These are phyloP conservation scores for Calonectria henricotiae DNA, from an alignment of 2,329 filamentous ascomycete genomes.

Conservation along the genomic window DNA sequence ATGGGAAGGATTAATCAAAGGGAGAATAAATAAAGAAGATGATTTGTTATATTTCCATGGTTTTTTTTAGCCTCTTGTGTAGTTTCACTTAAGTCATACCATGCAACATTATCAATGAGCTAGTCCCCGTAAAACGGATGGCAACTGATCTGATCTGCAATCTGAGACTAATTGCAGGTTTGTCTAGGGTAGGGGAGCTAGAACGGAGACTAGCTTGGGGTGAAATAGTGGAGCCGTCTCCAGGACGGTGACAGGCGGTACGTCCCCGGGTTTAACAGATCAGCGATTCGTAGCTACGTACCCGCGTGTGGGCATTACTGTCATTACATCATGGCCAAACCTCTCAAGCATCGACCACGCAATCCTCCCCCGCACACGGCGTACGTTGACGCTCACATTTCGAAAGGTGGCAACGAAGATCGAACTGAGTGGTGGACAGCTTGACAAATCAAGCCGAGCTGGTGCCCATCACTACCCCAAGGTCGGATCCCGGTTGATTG, in stretches of 20 bases:
- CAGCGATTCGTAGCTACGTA: not conserved
- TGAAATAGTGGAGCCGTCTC: too few relatives aligned
- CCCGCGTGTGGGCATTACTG: not conserved
- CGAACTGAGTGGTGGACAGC: not conserved
- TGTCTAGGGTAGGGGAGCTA: not conserved
- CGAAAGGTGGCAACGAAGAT: conserved; percentile 9
- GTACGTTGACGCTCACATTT: conserved; percentile 27
- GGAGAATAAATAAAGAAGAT: too few relatives aligned
- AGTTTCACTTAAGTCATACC: not conserved
- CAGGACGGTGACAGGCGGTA: too few relatives aligned
- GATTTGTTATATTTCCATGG: not conserved
- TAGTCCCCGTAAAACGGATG: conserved; percentile 3
- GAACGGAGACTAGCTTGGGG: not conserved
- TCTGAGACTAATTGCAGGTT: not conserved
- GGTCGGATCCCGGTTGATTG: conserved; percentile 23
- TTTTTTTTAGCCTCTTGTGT: not conserved
- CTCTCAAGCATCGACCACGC: not conserved
- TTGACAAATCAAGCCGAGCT: conserved; percentile 21
- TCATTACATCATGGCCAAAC: conserved; percentile 3
- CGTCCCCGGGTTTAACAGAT: too few relatives aligned
- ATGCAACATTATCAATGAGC: conserved; percentile 7
- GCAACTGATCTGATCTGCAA: conserved; percentile 13
- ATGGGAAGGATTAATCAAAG: not conserved
- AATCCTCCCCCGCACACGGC: conserved; percentile 25
- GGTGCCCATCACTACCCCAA: not conserved